phyloP scores from a whole-genome alignment of 2,329 filamentous ascomycete genomes.

The Monilinia polystroma region DNA sequence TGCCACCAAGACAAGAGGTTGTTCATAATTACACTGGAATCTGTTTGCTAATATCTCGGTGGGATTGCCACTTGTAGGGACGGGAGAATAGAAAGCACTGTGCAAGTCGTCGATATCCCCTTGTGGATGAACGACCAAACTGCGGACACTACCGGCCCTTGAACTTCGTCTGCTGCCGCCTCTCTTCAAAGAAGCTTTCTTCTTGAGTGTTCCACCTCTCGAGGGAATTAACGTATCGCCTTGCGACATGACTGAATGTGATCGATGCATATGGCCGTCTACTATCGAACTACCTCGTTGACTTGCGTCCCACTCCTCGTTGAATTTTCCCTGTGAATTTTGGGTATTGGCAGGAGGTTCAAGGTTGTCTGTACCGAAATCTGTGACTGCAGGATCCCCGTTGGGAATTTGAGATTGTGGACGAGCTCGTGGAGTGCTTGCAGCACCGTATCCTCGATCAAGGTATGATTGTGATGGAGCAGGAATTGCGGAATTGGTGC shows the following conservation, averaged over 20 bases:
- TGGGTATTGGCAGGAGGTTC: slow-evolving; percentile 34
- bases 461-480: slow-evolving; percentile 35
- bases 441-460: slow-evolving; percentile 37
- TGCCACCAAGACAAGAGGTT: not conserved
- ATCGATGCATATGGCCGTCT: slow-evolving; percentile 57
- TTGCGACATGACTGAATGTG: slow-evolving; percentile 52
- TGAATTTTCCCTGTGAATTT: slow-evolving; percentile 52
- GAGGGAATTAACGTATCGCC: slow-evolving; percentile 42
- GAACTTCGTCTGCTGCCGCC: slow-evolving; percentile 78
- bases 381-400: slow-evolving; percentile 32
- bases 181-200: slow-evolving; percentile 78
- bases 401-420: slow-evolving; percentile 27
- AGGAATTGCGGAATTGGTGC: slow-evolving; percentile 31
- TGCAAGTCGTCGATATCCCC: slow-evolving; percentile 68
- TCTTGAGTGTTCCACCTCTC: slow-evolving; percentile 77
- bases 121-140: slow-evolving; percentile 69
- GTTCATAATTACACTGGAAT: slow-evolving; percentile 71
- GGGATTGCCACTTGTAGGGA: slow-evolving; percentile 82
- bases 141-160: slow-evolving; percentile 82
- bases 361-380: slow-evolving; percentile 27
- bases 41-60: slow-evolving; percentile 84
- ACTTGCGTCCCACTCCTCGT: slow-evolving; percentile 69
- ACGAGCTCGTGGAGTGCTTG: slow-evolving; percentile 28
- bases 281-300: slow-evolving; percentile 65
- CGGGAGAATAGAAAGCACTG: slow-evolving; percentile 85